Evolutionary conservation across 352 stramenopile species (phyloP).

Genomic region (Halophytophthora batemanensis): DNA sequence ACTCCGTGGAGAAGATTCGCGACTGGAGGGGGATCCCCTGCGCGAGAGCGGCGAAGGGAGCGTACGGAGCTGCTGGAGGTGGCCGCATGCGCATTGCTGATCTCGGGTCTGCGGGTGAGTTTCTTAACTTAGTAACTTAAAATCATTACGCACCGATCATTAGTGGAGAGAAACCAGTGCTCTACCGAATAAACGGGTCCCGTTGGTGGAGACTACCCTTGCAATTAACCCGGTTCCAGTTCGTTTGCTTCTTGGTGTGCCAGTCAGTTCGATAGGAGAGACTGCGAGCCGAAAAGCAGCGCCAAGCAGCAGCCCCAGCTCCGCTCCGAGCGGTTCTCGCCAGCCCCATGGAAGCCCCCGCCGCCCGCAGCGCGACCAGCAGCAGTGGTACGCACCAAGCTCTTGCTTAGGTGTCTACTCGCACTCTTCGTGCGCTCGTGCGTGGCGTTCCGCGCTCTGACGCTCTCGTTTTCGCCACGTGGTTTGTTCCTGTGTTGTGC

Average conservation of each 20-base stretch:
- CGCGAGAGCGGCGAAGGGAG: too few relatives aligned
- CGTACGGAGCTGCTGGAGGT: too few relatives aligned
- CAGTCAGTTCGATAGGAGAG: too few relatives aligned
- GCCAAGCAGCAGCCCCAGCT: background rate
- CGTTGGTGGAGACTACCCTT: too few relatives aligned
- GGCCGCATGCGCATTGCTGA: too few relatives aligned
- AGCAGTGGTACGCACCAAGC: conserved; percentile 21
- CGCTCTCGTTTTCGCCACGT: background rate
- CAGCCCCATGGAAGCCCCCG: conserved; percentile 20
- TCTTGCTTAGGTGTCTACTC: conserved; percentile 1
- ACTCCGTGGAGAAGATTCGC: conserved; percentile 10
- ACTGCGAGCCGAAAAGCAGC: too few relatives aligned
- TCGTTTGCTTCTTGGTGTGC: background rate
- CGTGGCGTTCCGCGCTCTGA: background rate
- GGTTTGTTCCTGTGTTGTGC: conserved; percentile 4
- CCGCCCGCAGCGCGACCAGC: conserved; percentile 1
- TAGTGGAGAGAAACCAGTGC: too few relatives aligned
- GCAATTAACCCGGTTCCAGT: conserved; percentile 2
- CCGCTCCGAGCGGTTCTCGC: conserved; percentile 10
- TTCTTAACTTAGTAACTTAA: too few relatives aligned
- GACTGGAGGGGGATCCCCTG: background rate
- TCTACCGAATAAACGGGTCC: too few relatives aligned
- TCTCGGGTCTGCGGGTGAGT: too few relatives aligned
- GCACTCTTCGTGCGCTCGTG: background rate
- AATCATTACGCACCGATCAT: too few relatives aligned